Evolutionary conservation across 805 yeast species (phyloP), one percentile per base, ranked within the genome.

Genomic region (Saccharomycopsis fermentans): DNA sequence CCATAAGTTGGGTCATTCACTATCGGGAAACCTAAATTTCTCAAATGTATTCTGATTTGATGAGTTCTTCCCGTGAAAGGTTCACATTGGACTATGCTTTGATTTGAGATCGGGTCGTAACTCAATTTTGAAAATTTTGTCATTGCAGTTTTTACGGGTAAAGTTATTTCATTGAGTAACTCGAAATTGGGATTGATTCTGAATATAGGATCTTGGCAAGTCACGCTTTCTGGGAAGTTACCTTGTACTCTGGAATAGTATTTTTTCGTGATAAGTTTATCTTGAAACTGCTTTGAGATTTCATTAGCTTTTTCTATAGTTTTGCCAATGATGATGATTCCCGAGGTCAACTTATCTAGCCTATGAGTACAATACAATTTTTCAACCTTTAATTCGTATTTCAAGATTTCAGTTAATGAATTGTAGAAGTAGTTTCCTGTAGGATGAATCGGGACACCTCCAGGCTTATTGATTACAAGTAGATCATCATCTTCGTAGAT

Each of bases 381-480:
- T 5, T 34, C 71, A 3, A 47, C 24, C 0, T 84, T 85, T 60
- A 76, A 69, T 65, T 91, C 95, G 57, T 82, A 81, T 69, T 88
- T 84, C 63, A 94, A 71, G 3, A 90, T 81, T 68, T 84, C 85
- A 11, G 95, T 87, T 21, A 89, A 79, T 0, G 96, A 81, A 68
- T 84, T 81, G 70, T 82, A 81, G 67, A 94, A 68, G 75, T 84
- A 82, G 63, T 91, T 73, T 0, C 98, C 99, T 0, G 97, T 86
- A 3, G 99, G 98, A 69, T 94, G 99, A 0, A 89, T 96, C 0
- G 99, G 97, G 2, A 94, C 78, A 0, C 99, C 97, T 3, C 94
- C 80, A 0, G 99, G 99, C 64, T 94, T 94, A 69, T 92, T 96
- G 24, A 94, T 84, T 2, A 87, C 95, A 4, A 94, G 75, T 24